Conservation (phyloP, 1,284 basidiomycete species). For the Ustilago shanxiensis region DNA sequence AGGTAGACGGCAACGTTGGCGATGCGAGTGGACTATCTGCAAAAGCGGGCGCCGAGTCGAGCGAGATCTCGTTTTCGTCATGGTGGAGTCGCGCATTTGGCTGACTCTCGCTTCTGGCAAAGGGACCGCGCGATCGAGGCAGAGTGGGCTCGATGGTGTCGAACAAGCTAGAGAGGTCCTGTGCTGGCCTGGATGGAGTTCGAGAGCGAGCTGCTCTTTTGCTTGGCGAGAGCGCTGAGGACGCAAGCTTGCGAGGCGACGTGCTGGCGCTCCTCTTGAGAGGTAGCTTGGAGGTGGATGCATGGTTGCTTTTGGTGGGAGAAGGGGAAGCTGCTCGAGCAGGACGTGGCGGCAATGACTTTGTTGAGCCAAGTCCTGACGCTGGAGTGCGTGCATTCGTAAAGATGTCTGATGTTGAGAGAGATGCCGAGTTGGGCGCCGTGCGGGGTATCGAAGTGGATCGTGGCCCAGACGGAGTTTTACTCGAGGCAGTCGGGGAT, state of each 20-base stretch:
- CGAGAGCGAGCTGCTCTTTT: constrained; percentile 33
- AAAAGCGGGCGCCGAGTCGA: not conserved
- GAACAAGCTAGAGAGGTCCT: constrained; percentile 45
- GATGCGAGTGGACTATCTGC: constrained; percentile 29
- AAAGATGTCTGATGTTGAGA: constrained; percentile 14
- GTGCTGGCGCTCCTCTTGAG: constrained; percentile 39
- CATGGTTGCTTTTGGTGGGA: constrained; percentile 7
- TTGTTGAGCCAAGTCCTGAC: constrained; percentile 10
- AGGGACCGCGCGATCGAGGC: constrained; percentile 27
- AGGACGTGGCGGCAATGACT: constrained; percentile 33
- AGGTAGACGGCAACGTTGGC: constrained; percentile 10
- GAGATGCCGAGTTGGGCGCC: constrained; percentile 13
- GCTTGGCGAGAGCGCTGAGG: constrained; percentile 22
- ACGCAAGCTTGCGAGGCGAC: constrained; percentile 28
- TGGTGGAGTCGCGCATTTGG: constrained; percentile 22
- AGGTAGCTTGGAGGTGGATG: constrained; percentile 9
- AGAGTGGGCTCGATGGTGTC: constrained; percentile 39
- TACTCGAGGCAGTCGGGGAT: not conserved
- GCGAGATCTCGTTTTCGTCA: constrained; percentile 2
- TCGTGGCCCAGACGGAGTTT: constrained; percentile 7
- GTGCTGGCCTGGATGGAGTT: constrained; percentile 41
- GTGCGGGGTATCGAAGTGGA: constrained; percentile 5
- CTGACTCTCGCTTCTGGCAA: constrained; percentile 43
- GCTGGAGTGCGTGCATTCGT: constrained; percentile 20
- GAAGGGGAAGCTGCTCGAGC: constrained; percentile 34